Evolutionary conservation across 1,284 basidiomycete species (phyloP), one percentile per base, ranked within the genome.

Genomic region (Porodaedalea pini): DNA sequence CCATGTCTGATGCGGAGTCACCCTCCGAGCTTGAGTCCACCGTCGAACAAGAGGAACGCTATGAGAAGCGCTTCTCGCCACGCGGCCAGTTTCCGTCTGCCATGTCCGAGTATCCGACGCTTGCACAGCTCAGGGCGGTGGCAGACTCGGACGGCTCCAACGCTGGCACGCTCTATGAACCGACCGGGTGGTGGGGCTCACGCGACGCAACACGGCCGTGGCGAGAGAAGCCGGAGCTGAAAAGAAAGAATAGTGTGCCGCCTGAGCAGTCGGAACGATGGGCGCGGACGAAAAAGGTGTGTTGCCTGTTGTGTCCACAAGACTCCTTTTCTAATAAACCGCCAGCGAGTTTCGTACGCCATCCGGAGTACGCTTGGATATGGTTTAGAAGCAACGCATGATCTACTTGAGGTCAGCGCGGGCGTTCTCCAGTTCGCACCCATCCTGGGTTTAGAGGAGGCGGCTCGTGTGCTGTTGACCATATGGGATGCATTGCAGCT

Each of bases 401-500:
- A 85, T 62, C 68, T 72, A 0, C 73, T 85, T 4, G 64, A 69
- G 27, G 52, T 76, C 2, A 72, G 76, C 29, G 70, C 73, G 3
- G 81, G 85, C 10, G 60, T 82, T 8, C 70, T 85, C n/a, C 70
- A 77, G 7, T 71, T 83, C 29, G 79, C 72, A 0, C 85, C 86
- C 10, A 65, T 87, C 21, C 77, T 79, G 0, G 85, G 83, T 0
- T 70, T 88, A 1, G 71, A 73, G 4, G 68, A 75, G 17, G 81
- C 78, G 0, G 85, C 82, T 0, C 72, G 69, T 37, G 76, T 76
- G 4, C 65, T 88, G 32, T 61, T 87, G 17, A 68, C 69, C 13
- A 83, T 88, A 19, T 88, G 86, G 86, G 78, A 84, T 54, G 73
- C 81, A 0, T 70, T 83, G 21, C 74, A 83, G 50, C 61, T 70